These are phyloP conservation scores for Leucosporidium creatinivorum DNA, from an alignment of 768 basidiomycete species.

Conservation along the genomic window DNA sequence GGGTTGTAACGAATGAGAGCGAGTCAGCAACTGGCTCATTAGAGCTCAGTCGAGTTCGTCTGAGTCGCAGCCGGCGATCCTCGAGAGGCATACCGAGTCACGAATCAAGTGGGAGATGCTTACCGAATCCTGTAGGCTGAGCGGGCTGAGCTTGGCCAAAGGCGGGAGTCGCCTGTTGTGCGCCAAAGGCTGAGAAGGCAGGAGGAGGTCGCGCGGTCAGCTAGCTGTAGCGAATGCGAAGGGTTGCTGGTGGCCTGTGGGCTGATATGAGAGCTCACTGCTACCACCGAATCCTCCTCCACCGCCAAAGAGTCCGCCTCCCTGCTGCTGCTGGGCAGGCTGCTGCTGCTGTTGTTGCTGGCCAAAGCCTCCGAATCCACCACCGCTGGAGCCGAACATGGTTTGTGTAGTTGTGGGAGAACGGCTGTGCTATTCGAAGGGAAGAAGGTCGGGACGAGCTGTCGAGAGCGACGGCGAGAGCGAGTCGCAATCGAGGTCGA, in stretches of 20 bases:
- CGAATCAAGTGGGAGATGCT: background rate
- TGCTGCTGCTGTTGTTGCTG: constrained; percentile 29
- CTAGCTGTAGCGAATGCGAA: background rate
- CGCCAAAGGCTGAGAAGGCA: constrained; percentile 12
- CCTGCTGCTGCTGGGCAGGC: constrained; percentile 11
- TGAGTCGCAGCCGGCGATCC: background rate
- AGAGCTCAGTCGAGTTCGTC: background rate
- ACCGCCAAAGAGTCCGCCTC: constrained; percentile 22
- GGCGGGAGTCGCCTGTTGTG: constrained; percentile 3
- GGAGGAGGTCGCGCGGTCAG: background rate
- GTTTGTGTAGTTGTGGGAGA: too few species aligned
- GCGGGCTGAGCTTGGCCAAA: constrained; percentile 20
- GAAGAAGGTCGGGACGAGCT: too few species aligned
- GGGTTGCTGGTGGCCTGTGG: too few species aligned
- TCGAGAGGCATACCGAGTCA: background rate
- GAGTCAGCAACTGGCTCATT: background rate
- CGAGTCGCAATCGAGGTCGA: too few species aligned
- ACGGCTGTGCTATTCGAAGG: too few species aligned
- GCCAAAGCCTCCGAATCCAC: constrained; percentile 11
- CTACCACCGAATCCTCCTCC: constrained; percentile 13
- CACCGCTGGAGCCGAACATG: too few species aligned
- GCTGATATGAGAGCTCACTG: background rate
- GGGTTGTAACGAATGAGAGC: background rate
- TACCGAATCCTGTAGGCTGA: constrained; percentile 25
- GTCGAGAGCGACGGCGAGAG: too few species aligned